These are phyloP conservation scores for Penicillium sp. DNA, from an alignment of 2,329 filamentous ascomycete species.

Conservation along the genomic window DNA sequence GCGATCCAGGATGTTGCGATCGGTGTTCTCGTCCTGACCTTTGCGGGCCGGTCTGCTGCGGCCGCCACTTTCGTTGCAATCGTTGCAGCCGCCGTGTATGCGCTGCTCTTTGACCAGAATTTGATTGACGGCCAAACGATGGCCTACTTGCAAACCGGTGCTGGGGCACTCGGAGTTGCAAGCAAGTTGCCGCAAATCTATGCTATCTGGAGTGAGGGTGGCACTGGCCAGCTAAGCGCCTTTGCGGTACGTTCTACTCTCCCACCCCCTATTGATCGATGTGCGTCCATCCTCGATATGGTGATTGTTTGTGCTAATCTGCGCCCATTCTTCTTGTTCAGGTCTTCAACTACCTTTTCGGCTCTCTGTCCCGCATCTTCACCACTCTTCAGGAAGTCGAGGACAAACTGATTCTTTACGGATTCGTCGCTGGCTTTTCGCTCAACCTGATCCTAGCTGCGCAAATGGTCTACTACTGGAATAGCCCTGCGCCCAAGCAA, in stretches of 20 bases:
- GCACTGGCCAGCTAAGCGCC: conserved; percentile 91
- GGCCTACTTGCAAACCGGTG: conserved; percentile 73
- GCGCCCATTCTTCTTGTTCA: conserved; percentile 32
- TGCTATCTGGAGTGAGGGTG: conserved; percentile 75
- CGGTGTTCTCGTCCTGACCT: conserved; percentile 77
- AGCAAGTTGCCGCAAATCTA: conserved; percentile 93
- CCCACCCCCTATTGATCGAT: not conserved
- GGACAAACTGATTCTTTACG: conserved; percentile 92
- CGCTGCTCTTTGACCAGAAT: conserved; percentile 60
- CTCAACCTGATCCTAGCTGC: conserved; percentile 79
- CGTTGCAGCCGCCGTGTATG: conserved; percentile 62
- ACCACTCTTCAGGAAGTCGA: conserved; percentile 96
- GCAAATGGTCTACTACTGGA: conserved; percentile 98
- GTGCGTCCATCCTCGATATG: not conserved
- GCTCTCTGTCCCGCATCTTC: conserved; percentile 90
- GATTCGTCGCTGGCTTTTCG: conserved; percentile 84
- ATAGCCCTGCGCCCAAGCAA: conserved; percentile 44
- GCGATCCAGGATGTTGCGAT: conserved; percentile 89
- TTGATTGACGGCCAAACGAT: conserved; percentile 62
- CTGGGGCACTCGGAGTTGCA: conserved; percentile 73
- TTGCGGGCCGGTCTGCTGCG: conserved; percentile 60
- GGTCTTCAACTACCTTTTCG: conserved; percentile 97
- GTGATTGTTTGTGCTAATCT: not conserved
- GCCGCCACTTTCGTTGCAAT: conserved; percentile 75
- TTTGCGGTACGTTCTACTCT: conserved; percentile 66